phyloP scores from a whole-genome alignment of 2,329 filamentous ascomycete genomes.

The Fusarium temperatum region DNA sequence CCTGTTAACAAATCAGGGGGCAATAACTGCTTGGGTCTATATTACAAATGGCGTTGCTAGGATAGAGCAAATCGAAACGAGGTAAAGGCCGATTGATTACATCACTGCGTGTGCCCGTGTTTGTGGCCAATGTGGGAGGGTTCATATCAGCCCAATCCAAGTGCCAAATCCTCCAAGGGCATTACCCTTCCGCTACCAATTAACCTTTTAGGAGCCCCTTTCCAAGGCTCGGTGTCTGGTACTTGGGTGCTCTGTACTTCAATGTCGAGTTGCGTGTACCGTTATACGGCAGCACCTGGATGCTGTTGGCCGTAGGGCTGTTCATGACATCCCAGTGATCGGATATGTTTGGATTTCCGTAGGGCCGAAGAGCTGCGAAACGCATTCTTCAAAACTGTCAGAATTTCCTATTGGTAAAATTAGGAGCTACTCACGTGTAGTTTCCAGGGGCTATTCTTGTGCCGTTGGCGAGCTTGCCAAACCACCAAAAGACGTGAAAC shows the following conservation, averaged over 20 bases:
- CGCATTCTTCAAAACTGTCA: slow-evolving; percentile 47
- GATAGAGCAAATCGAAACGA: slow-evolving; percentile 2
- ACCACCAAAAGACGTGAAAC: slow-evolving; percentile 52
- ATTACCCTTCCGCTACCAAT: background rate
- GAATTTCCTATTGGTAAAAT: background rate
- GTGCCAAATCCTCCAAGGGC: background rate
- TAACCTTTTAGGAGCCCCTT: background rate
- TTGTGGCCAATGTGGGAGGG: background rate
- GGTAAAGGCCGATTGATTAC: slow-evolving; percentile 6
- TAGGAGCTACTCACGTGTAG: slow-evolving; percentile 49
- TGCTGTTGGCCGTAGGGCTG: slow-evolving; percentile 44
- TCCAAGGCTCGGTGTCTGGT: slow-evolving; percentile 1
- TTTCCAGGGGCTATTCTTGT: slow-evolving; percentile 52
- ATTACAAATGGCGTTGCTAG: slow-evolving; percentile 5
- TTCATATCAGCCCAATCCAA: background rate
- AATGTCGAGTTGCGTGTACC: slow-evolving; percentile 39
- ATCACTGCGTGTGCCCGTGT: background rate
- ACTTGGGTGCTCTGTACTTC: slow-evolving; percentile 17
- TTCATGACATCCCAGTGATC: slow-evolving; percentile 55
- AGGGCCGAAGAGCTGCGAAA: slow-evolving; percentile 53
- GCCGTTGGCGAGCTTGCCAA: slow-evolving; percentile 54
- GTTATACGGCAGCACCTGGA: slow-evolving; percentile 49
- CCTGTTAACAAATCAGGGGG: background rate
- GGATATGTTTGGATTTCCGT: slow-evolving; percentile 52
- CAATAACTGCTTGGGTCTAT: slow-evolving; percentile 3